A percentile compares a stretch with the other conserved stretches of the same genome.
Evolutionary conservation across 2,329 filamentous ascomycete genomes (phyloP).

Genomic region (Coniochaeta prunicola): DNA sequence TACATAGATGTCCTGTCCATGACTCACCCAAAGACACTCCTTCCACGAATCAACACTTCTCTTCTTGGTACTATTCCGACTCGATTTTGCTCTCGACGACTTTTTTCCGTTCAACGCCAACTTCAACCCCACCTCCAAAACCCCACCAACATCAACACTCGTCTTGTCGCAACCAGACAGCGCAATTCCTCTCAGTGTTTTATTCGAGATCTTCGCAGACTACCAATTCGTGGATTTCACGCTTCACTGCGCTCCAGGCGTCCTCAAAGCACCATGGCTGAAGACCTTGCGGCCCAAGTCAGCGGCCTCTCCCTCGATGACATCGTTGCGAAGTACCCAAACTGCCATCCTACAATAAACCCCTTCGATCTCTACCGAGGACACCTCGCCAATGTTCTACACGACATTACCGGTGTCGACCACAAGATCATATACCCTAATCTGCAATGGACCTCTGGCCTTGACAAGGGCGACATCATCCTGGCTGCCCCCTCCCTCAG

Average conservation of each 20-base stretch:
- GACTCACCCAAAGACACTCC: background rate
- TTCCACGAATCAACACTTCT: background rate
- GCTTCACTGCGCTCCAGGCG: background rate
- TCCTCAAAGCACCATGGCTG: slow-evolving; percentile 13
- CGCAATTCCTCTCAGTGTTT: background rate
- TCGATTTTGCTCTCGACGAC: slow-evolving; percentile 4
- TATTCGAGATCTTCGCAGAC: background rate
- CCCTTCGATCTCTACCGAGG: slow-evolving; percentile 73
- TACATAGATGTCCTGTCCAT: background rate
- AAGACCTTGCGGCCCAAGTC: slow-evolving; percentile 25
- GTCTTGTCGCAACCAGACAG: slow-evolving; percentile 6
- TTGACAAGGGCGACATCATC: slow-evolving; percentile 78
- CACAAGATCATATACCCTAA: slow-evolving; percentile 64
- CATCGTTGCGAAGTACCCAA: slow-evolving; percentile 38
- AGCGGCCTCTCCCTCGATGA: slow-evolving; percentile 26
- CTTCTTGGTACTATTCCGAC: background rate
- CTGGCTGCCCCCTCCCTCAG: slow-evolving; percentile 74
- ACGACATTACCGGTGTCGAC: slow-evolving; percentile 64
- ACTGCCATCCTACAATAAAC: slow-evolving; percentile 61
- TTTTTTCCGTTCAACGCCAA: background rate
- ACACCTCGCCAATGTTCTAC: slow-evolving; percentile 64
- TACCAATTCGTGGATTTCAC: background rate
- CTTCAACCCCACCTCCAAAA: slow-evolving; percentile 2
- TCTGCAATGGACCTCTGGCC: slow-evolving; percentile 69
- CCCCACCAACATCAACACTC: slow-evolving; percentile 6